A percentile compares a stretch with the other conserved stretches of the same genome.
Evolutionary conservation across 305 asterid species (phyloP).

Genomic region (Fraxinus paxiana): DNA sequence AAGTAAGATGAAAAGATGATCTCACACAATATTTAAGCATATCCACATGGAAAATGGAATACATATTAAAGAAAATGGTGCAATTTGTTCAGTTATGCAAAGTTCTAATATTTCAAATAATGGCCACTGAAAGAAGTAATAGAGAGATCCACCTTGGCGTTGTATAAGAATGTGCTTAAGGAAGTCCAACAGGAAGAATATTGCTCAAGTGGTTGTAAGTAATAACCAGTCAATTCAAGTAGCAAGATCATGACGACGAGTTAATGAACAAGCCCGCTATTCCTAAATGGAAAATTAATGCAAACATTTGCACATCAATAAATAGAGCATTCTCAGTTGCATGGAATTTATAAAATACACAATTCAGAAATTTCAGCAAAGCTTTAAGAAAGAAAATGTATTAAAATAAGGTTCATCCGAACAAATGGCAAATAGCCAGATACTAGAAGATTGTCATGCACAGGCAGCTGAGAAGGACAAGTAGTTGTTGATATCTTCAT

Average conservation of each 20-base stretch:
- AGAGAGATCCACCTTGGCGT: not conserved
- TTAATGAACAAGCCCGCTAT: not conserved
- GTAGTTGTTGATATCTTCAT: not conserved
- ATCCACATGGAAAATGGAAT: not conserved
- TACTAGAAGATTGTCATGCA: not conserved
- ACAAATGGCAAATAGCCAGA: not conserved
- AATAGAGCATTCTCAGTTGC: not conserved
- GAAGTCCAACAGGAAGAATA: not conserved
- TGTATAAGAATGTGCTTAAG: not conserved
- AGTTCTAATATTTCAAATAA: not conserved
- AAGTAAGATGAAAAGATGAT: not conserved
- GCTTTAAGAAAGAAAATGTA: not conserved
- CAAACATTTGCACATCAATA: not conserved
- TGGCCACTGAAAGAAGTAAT: not conserved
- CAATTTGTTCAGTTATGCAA: not conserved
- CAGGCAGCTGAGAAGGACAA: not conserved
- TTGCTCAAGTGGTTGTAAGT: not conserved
- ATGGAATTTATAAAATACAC: not conserved
- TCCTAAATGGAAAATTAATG: not conserved
- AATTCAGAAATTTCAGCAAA: not conserved
- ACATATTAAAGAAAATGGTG: not conserved
- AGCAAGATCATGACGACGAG: not conserved
- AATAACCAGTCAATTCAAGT: not conserved
- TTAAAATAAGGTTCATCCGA: not conserved
- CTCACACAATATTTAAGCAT: not conserved